Conservation (phyloP, 2,329 filamentous ascomycete species). For the Monilinia polystroma region DNA sequence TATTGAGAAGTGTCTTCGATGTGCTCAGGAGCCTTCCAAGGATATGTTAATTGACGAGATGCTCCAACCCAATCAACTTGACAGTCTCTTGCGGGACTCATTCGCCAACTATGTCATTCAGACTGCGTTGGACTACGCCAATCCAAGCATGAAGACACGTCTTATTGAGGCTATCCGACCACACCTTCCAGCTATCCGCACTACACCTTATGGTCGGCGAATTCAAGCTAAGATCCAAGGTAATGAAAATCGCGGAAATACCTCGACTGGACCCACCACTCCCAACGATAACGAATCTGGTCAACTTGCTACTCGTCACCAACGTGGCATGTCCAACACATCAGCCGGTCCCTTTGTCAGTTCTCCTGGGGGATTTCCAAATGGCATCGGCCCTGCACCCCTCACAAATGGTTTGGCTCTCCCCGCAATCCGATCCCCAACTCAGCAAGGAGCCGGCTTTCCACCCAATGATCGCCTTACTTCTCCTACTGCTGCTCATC, state of each 20-base stretch:
- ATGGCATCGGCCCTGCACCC: constrained; percentile 32
- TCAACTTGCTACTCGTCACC: constrained; percentile 38
- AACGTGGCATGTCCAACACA: constrained; percentile 39
- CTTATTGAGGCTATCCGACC: constrained; percentile 85
- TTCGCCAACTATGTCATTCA: constrained; percentile 99
- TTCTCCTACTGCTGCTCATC: constrained; percentile 30
- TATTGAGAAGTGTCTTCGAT: constrained; percentile 93
- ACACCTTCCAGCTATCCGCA: constrained; percentile 78
- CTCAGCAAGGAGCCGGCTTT: constrained; percentile 29
- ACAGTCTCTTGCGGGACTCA: constrained; percentile 84
- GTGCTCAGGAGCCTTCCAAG: constrained; percentile 70
- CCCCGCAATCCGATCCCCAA: constrained; percentile 27
- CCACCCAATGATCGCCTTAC: constrained; percentile 34
- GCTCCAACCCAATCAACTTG: constrained; percentile 71
- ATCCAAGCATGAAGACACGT: constrained; percentile 67
- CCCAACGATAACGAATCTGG: constrained; percentile 33
- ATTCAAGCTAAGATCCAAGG: constrained; percentile 83
- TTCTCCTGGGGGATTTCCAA: constrained; percentile 34
- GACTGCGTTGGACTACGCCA: constrained; percentile 86
- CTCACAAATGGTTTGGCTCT: constrained; percentile 29
- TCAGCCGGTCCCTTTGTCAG: constrained; percentile 34
- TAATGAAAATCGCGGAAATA: constrained; percentile 47
- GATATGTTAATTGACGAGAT: constrained; percentile 86
- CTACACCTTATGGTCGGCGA: constrained; percentile 90
- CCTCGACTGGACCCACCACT: constrained; percentile 38